phyloP scores from a whole-genome alignment of 2,329 filamentous ascomycete genomes.

The Chrysosporium queenslandicum region DNA sequence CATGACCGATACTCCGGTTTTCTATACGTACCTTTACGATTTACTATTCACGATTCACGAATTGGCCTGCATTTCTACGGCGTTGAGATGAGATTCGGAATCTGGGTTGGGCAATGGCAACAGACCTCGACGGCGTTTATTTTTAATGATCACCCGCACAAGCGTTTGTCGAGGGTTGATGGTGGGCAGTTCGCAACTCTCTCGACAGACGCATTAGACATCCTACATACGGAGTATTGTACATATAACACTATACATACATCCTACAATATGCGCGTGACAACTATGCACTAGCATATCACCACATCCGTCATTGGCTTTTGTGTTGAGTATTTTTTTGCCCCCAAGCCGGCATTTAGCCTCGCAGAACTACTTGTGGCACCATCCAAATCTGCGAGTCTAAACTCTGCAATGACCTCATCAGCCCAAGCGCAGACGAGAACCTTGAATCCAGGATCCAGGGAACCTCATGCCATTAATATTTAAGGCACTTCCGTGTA shows the following conservation, averaged over 20 bases:
- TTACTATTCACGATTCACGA: not conserved
- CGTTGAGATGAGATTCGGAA: not conserved
- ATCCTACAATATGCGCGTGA: not conserved
- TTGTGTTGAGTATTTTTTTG: too few species aligned
- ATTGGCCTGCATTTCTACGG: conserved; percentile 1
- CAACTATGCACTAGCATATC: not conserved
- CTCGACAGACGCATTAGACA: not conserved
- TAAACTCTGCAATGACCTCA: not conserved
- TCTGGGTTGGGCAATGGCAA: conserved; percentile 28
- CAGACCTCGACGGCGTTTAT: conserved; percentile 6
- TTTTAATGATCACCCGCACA: not conserved
- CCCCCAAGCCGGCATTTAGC: too few species aligned
- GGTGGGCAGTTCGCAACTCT: not conserved
- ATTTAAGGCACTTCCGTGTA: not conserved
- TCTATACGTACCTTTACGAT: not conserved
- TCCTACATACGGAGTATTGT: not conserved
- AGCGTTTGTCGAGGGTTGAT: not conserved
- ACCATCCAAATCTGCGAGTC: too few species aligned
- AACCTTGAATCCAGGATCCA: not conserved
- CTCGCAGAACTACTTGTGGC: too few species aligned
- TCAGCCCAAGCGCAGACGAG: not conserved
- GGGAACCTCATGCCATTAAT: not conserved
- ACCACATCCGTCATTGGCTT: not conserved
- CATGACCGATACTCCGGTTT: not conserved
- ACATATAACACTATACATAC: not conserved